Evolutionary conservation across 768 basidiomycete genomes (phyloP).

Genomic region (Leccinum uliginosum): DNA sequence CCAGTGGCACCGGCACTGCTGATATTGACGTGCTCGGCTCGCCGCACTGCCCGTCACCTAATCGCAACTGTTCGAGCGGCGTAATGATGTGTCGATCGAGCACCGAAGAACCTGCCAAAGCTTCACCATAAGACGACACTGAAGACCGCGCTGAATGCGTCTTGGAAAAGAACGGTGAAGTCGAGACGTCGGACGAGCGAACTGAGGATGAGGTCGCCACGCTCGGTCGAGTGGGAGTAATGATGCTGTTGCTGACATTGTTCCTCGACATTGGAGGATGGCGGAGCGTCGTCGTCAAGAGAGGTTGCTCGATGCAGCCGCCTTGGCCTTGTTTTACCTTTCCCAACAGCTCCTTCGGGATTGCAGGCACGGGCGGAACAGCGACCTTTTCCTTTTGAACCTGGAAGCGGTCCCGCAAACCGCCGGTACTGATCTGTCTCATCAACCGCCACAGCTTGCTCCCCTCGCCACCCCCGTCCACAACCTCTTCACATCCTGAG

Average conservation of each 20-base stretch:
- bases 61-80: constrained; percentile 49
- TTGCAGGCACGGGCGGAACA: constrained; percentile 57
- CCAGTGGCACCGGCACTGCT: background rate
- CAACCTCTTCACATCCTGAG: constrained; percentile 10
- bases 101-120: constrained; percentile 31
- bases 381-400: constrained; percentile 9
- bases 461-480: constrained; percentile 23
- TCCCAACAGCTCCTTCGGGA: constrained; percentile 43
- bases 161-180: constrained; percentile 47
- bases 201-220: constrained; percentile 58
- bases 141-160: constrained; percentile 51
- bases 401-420: constrained; percentile 48
- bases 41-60: constrained; percentile 23
- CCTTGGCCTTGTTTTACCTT: constrained; percentile 3
- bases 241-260: background rate
- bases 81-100: constrained; percentile 48
- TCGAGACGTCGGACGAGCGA: constrained; percentile 53
- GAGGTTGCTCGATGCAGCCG: constrained; percentile 2
- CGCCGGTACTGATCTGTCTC: constrained; percentile 65
- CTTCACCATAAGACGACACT: constrained; percentile 50
- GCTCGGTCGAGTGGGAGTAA: constrained; percentile 34
- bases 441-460: constrained; percentile 63
- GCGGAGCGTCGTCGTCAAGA: constrained; percentile 4
- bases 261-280: constrained; percentile 5
- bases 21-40: background rate